Conservation (phyloP, 257 asterid genomes). For the Perilla frutescens region DNA sequence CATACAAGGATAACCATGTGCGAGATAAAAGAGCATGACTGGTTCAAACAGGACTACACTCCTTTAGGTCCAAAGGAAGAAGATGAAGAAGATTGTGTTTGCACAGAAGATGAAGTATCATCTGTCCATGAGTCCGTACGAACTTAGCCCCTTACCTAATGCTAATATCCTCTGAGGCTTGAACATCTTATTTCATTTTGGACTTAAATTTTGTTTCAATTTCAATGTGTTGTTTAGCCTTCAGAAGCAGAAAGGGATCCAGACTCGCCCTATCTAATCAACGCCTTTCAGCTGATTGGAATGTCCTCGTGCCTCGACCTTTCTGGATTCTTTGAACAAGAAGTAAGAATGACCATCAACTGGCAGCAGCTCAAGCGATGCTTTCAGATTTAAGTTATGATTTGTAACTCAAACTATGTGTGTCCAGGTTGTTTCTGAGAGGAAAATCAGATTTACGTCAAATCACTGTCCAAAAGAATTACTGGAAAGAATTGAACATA, state of each 20-base stretch:
- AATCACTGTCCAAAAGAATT: conserved; percentile 74
- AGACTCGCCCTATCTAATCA: conserved; percentile 61
- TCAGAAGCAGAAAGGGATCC: conserved; percentile 64
- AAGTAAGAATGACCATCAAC: conserved; percentile 49
- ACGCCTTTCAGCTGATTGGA: conserved; percentile 92
- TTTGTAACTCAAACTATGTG: not conserved
- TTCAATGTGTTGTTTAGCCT: conserved; percentile 37
- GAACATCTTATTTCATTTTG: conserved; percentile 20
- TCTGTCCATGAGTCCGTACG: conserved; percentile 56
- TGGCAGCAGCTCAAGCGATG: not conserved
- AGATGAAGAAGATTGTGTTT: conserved; percentile 56
- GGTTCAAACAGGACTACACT: conserved; percentile 83
- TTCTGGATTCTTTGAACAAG: conserved; percentile 93
- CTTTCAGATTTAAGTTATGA: not conserved
- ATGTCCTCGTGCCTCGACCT: conserved; percentile 94
- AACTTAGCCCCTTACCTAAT: conserved; percentile 14
- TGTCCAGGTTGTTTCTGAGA: conserved; percentile 83
- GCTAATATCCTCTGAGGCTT: conserved; percentile 9
- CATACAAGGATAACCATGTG: conserved; percentile 68
- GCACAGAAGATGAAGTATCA: conserved; percentile 57
- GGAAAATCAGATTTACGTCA: conserved; percentile 91
- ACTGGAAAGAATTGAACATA: conserved; percentile 76
- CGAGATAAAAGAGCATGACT: conserved; percentile 72
- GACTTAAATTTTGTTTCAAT: not conserved
- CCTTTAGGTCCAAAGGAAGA: conserved; percentile 66